Conservation (phyloP, 2,329 filamentous ascomycete species). For the Calonectria pseudoreteaudii region DNA sequence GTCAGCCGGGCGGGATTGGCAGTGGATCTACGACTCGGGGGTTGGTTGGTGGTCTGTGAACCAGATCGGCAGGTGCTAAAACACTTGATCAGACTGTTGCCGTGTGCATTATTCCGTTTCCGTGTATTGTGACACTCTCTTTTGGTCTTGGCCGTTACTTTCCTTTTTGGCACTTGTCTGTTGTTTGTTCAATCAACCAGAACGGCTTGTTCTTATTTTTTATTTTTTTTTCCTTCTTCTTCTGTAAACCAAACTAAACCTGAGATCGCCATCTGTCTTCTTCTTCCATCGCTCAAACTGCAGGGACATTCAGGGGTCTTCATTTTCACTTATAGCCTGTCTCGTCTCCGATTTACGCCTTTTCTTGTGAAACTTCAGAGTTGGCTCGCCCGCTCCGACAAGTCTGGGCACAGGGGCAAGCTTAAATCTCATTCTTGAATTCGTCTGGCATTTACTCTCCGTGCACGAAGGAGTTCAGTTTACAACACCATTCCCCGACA, state of each 20-base stretch:
- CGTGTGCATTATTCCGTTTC: background rate
- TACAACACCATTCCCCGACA: background rate
- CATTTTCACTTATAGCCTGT: background rate
- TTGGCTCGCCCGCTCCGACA: background rate
- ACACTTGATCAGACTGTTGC: background rate
- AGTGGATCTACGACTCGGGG: background rate
- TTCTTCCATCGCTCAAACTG: background rate
- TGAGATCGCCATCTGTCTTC: background rate
- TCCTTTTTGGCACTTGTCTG: background rate
- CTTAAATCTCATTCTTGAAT: background rate
- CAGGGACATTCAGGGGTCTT: background rate
- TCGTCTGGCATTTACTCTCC: background rate
- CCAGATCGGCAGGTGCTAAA: slow-evolving; percentile 2
- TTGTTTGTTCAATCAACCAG: background rate
- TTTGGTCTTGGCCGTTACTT: background rate
- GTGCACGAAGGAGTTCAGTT: background rate
- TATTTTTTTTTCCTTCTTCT: background rate
- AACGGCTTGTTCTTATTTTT: background rate
- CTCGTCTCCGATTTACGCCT: slow-evolving; percentile 5
- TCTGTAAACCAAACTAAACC: background rate
- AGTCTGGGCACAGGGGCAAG: background rate
- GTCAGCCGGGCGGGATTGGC: background rate
- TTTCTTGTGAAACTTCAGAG: background rate
- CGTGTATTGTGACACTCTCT: background rate
- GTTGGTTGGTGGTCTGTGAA: slow-evolving; percentile 2